These are phyloP conservation scores for Sphaerostilbella broomeana DNA, from an alignment of 2,329 filamentous ascomycete genomes.

Conservation along the genomic window DNA sequence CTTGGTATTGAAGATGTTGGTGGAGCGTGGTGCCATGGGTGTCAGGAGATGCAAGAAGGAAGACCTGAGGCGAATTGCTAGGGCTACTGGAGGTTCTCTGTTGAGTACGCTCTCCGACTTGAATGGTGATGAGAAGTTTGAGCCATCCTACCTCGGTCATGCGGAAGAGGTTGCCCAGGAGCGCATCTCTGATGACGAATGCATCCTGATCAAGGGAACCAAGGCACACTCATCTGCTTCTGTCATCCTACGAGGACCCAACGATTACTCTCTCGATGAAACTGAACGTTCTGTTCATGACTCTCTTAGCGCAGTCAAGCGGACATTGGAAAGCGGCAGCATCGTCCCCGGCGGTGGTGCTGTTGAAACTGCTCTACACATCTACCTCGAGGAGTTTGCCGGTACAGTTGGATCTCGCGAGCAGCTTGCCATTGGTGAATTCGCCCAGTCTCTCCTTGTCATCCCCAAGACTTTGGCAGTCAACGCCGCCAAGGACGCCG, in stretches of 20 bases:
- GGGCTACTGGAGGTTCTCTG: conserved; percentile 88
- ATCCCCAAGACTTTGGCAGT: conserved; percentile 96
- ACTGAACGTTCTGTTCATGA: conserved; percentile 99
- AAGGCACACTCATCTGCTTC: conserved; percentile 92
- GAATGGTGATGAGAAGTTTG: conserved; percentile 96
- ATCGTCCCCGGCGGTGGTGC: conserved; percentile 95
- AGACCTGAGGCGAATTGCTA: conserved; percentile 90
- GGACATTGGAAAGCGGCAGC: conserved; percentile 90
- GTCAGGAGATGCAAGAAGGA: conserved; percentile 98
- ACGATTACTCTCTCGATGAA: conserved; percentile 95
- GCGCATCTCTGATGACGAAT: conserved; percentile 97
- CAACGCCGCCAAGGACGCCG: conserved; percentile 94
- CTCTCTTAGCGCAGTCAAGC: conserved; percentile 92
- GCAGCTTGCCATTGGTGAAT: conserved; percentile 96
- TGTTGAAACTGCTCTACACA: conserved; percentile 97
- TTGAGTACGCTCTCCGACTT: conserved; percentile 91
- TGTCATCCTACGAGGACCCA: conserved; percentile 89
- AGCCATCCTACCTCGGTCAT: conserved; percentile 78
- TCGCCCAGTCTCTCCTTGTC: conserved; percentile 86
- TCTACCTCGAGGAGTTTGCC: conserved; percentile 97
- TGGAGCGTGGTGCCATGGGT: conserved; percentile 93
- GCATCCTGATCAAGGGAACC: conserved; percentile 92
- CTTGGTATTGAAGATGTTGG: conserved; percentile 84
- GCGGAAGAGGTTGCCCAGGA: conserved; percentile 98
- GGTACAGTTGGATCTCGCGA: conserved; percentile 95